Conservation (phyloP, 2,329 filamentous ascomycete species). For the Neofusicoccum sp. region DNA sequence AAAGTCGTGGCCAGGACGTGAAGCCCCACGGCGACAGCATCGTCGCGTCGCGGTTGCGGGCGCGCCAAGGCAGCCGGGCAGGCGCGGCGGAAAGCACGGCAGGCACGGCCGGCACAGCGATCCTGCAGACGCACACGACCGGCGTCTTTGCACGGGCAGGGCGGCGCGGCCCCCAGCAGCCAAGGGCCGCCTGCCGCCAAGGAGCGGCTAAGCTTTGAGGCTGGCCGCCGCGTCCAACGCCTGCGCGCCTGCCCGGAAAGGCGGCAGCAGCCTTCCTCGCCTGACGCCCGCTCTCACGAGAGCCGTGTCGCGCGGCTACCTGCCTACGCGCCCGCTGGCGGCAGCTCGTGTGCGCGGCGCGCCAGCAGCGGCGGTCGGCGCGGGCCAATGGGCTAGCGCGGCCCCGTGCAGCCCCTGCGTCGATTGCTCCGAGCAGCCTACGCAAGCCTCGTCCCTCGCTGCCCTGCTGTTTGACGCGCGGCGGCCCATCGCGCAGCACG, state of each 20-base stretch:
- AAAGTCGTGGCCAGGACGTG: background rate
- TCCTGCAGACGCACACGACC: too few species aligned
- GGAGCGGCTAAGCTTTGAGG: conserved; percentile 7
- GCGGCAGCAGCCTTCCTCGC: background rate
- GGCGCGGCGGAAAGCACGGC: too few species aligned
- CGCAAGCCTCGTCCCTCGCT: conserved; percentile 1
- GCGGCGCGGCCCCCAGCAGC: too few species aligned
- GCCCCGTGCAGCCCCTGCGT: background rate
- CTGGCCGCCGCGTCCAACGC: background rate
- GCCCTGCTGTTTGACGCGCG: conserved; percentile 1
- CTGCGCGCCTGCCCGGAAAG: background rate
- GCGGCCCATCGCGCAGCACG: background rate
- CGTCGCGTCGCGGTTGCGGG: background rate
- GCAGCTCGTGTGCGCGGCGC: too few species aligned
- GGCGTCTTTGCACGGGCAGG: too few species aligned
- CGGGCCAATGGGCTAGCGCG: background rate
- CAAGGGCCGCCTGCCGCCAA: too few species aligned
- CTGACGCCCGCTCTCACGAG: background rate
- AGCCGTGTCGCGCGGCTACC: background rate
- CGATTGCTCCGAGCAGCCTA: conserved; percentile 1
- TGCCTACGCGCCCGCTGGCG: too few species aligned
- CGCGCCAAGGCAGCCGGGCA: background rate
- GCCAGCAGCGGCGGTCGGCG: too few species aligned
- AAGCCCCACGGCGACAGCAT: background rate
- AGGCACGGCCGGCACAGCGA: too few species aligned